Evolutionary conservation across 768 basidiomycete species (phyloP), one percentile per base, ranked within the genome.

Genomic region (Chalciporus pseudorubinellus): DNA sequence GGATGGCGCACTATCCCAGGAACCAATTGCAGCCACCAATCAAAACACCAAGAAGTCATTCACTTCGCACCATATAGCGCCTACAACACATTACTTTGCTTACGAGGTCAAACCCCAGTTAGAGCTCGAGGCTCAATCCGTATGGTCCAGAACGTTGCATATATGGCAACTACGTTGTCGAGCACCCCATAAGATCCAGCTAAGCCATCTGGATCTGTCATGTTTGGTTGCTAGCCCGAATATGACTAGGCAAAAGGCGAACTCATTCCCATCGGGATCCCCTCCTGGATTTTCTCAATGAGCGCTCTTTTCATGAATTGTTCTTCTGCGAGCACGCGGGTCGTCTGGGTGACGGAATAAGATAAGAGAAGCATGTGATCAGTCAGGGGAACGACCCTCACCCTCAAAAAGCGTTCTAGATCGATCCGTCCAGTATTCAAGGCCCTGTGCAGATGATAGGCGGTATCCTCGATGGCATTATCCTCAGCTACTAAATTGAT

Each of bases 401-500:
- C 94, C 74, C 92, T 85, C 50, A 98, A 74, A 76, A 98, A 98
- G 38, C 89, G 81, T 65, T 99, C 95, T 50, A 98, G 79, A 74
- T 98, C 95, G 55, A 98, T 87, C 52, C 92, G 83, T 1, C 91
- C 91, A 46, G 86, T 76, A 65, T 97, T 97, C 56, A 99, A 76
- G 0, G 94, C 95, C 55, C 94, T 81, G 58, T 95, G 92, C 42
- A 99, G 80, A 68, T 98, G 94, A 72, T 98, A 99, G 53, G 97
- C 89, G 41, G 95, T 95, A 68, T 98, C 97, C 72, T 98, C 95
- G 65, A 98, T 94, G 1, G 95, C 93, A 62, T 93, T 94, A 70
- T 98, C 97, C 69, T 99, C 97, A n/a, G 97, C 95, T n/a, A 98
- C 87, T 24, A 98, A 78, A 65, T 98, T 91, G 59, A 98, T 85